Evolutionary conservation across 1,284 basidiomycete genomes (phyloP).

Genomic region (Ganoderma leucocontextum): DNA sequence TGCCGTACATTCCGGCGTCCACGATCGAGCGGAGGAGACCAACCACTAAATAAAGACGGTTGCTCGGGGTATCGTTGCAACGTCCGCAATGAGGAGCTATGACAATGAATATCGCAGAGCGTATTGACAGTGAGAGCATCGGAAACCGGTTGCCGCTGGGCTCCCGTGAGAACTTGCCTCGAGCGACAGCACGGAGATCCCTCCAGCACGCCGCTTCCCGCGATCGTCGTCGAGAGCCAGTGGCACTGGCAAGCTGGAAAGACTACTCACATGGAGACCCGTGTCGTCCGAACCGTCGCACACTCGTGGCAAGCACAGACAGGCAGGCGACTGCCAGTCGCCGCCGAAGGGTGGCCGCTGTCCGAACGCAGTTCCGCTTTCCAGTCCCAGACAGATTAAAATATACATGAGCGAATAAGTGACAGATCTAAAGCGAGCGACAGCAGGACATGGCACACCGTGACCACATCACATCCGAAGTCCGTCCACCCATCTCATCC

Average conservation of each 20-base stretch:
- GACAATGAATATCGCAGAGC: neutral
- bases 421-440: constrained; percentile 7
- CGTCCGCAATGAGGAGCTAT: neutral
- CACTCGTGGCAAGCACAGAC: neutral
- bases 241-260: neutral
- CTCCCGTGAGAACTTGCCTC: neutral
- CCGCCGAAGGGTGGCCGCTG: neutral
- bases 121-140: neutral
- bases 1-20: neutral
- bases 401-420: constrained; percentile 8
- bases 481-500: neutral
- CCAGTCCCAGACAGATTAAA: neutral
- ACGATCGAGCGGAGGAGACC: neutral
- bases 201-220: neutral
- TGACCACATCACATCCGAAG: neutral
- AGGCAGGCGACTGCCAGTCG: neutral
- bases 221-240: neutral
- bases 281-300: neutral
- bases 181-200: neutral
- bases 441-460: constrained; percentile 6
- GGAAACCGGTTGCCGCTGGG: neutral
- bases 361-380: constrained; percentile 9
- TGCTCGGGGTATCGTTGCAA: neutral
- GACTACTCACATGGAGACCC: neutral
- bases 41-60: neutral